A percentile compares a stretch with the other conserved stretches of the same genome.
These are phyloP conservation scores for Lactarius evosmus DNA, from an alignment of 768 basidiomycete species.

Conservation along the genomic window DNA sequence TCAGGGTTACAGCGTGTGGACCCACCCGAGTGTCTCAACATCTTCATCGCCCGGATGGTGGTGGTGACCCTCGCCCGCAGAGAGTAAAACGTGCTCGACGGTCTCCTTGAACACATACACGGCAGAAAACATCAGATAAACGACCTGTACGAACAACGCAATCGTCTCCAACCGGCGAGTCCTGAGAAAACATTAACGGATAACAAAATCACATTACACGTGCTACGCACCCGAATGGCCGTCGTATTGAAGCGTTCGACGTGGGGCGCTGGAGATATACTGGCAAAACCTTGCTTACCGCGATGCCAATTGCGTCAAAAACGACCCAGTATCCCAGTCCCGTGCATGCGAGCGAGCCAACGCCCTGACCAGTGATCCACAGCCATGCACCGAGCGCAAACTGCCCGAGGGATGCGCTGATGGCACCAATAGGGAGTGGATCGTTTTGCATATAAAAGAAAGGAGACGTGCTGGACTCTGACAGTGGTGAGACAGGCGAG, in stretches of 20 bases:
- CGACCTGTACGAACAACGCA: constrained; percentile 80
- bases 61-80: constrained; percentile 62
- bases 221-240: constrained; percentile 57
- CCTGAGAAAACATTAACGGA: constrained; percentile 36
- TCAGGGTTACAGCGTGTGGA: constrained; percentile 6
- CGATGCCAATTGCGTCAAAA: constrained; percentile 87
- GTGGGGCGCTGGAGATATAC: constrained; percentile 40
- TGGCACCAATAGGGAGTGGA: constrained; percentile 21
- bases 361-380: constrained; percentile 88
- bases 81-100: constrained; percentile 84
- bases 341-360: constrained; percentile 82
- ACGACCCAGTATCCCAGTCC: constrained; percentile 96
- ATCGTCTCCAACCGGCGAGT: constrained; percentile 67
- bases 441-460: constrained; percentile 18
- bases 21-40: constrained; percentile 42
- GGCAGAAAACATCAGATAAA: constrained; percentile 91
- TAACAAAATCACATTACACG: neutral
- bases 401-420: constrained; percentile 37
- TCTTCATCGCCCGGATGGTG: constrained; percentile 64
- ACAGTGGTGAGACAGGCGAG: constrained; percentile 10
- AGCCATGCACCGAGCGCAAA: constrained; percentile 68
- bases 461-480: constrained; percentile 9
- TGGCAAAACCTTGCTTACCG: constrained; percentile 45
- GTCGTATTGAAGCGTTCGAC: constrained; percentile 36
- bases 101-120: constrained; percentile 98